Base-by-base conservation (phyloP, 2,329 filamentous ascomycete genomes). In the Phyllosticta citrichinensis region DNA sequence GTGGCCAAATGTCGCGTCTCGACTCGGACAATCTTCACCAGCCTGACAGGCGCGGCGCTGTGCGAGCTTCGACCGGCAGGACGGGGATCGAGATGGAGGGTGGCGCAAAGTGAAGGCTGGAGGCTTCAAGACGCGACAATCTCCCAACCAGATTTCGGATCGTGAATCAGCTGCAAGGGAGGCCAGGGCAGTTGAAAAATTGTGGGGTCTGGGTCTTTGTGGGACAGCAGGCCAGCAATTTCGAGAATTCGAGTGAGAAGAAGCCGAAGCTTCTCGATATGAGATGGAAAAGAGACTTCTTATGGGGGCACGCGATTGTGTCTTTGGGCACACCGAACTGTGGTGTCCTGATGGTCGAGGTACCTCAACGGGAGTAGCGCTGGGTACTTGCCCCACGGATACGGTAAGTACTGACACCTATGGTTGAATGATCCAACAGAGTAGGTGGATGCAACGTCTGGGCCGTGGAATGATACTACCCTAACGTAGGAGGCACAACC, bases 131-230 rank as follows among this genome's bases (percentile, higher is more conserved):
- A 66, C 55, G 58, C 64, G 65, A 61, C 62, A 55, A 54, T 55
- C 55, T 62, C 60, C 60, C 63, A 67, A 66, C 65, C 66, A 65
- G 55, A 55, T 63, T 66, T 64, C 65, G 66, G 66, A 68, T 68
- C 67, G 65, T 64, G 64, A 64, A 62, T 58, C 63, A 60, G 63
- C 69, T 69, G 68, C 68, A 71, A 72, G 69, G 69, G 67, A 52
- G 27, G n/a, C 22, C 60, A 62, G 60, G 60, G 57, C 55, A 57
- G 55, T 52, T 55, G 33, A 52, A 62, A 56, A 61, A 58, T 56
- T 56, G 54, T 57, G 58, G 64, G 57, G 63, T 60, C 63, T 62
- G 63, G 62, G 65, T 52, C 33, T 52, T 33, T 40, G 55, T 47
- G 27, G 35, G 52, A 20, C 10, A 5, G 33, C n/a, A 17, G 33